These are phyloP conservation scores for Cladophialophora immunda DNA, from an alignment of 2,329 filamentous ascomycete species.

Conservation along the genomic window DNA sequence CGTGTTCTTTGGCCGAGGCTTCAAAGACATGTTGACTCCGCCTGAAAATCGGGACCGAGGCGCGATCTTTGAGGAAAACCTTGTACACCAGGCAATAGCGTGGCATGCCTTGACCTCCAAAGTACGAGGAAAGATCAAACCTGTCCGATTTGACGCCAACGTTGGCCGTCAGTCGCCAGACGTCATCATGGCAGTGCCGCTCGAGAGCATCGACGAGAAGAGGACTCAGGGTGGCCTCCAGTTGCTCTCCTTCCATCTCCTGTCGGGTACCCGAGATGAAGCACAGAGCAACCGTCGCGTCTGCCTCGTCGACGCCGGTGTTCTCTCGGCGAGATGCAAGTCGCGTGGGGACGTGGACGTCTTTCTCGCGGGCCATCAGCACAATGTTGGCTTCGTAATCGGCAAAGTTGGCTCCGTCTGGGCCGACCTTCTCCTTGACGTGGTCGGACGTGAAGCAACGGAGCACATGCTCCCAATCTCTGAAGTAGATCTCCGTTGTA, in stretches of 20 bases:
- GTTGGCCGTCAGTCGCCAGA: slow-evolving; percentile 8
- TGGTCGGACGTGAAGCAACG: slow-evolving; percentile 10
- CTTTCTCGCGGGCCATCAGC: slow-evolving; percentile 9
- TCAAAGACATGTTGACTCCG: slow-evolving; percentile 4
- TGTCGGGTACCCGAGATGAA: slow-evolving; percentile 1
- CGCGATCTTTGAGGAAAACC: slow-evolving; percentile 9
- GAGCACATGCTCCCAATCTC: slow-evolving; percentile 7
- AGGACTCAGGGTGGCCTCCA: slow-evolving; percentile 5
- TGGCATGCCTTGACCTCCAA: slow-evolving; percentile 1
- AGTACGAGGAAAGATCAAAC: slow-evolving; percentile 11
- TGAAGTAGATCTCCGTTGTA: slow-evolving; percentile 9
- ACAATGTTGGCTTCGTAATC: slow-evolving; percentile 10
- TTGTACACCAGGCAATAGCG: slow-evolving; percentile 13
- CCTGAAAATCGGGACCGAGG: slow-evolving; percentile 8
- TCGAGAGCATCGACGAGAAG: slow-evolving; percentile 9
- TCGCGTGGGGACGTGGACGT: not conserved
- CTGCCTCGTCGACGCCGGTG: not conserved
- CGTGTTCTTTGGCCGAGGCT: not conserved
- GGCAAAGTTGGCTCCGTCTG: slow-evolving; percentile 3
- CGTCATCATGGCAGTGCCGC: slow-evolving; percentile 8
- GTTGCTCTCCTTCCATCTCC: not conserved
- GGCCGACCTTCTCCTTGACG: slow-evolving; percentile 8
- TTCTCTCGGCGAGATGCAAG: not conserved
- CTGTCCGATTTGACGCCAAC: not conserved
- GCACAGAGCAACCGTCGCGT: slow-evolving; percentile 4